A percentile compares a stretch with the other conserved stretches of the same genome.
Evolutionary conservation across 768 basidiomycete genomes (phyloP).

Genomic region (Boletus pseudo-olivaceus): DNA sequence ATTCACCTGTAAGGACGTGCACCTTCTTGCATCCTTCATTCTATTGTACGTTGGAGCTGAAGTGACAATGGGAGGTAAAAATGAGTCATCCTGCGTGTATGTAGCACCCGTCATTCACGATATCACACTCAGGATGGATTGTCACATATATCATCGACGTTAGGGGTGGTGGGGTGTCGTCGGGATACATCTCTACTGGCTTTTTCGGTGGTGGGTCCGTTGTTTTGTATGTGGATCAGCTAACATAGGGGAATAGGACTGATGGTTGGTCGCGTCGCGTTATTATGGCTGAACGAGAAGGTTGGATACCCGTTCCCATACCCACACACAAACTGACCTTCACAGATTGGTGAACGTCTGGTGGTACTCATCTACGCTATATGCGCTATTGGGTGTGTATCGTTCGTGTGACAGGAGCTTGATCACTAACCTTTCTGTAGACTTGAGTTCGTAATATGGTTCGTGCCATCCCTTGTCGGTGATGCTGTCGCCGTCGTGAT

Average conservation of each 20-base stretch:
- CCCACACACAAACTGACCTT: background rate
- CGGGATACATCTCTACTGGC: constrained; percentile 46
- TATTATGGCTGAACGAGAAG: constrained; percentile 30
- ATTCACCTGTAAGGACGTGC: constrained; percentile 38
- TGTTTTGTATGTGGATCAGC: background rate
- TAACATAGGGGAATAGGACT: constrained; percentile 14
- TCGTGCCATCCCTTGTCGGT: constrained; percentile 61
- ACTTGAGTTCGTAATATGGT: constrained; percentile 67
- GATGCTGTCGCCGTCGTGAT: constrained; percentile 62
- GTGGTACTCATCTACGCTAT: constrained; percentile 29
- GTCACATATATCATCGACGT: constrained; percentile 52
- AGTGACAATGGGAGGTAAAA: constrained; percentile 46
- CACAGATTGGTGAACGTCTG: constrained; percentile 31
- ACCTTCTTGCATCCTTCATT: constrained; percentile 44
- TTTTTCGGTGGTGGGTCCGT: constrained; percentile 29
- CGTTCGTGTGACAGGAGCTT: background rate
- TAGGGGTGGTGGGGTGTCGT: constrained; percentile 41
- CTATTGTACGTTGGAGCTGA: constrained; percentile 51
- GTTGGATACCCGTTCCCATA: background rate
- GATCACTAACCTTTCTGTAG: constrained; percentile 27
- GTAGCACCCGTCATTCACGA: background rate
- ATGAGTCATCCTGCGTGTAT: background rate
- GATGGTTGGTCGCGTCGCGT: constrained; percentile 28
- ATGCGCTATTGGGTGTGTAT: constrained; percentile 29
- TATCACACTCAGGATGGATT: constrained; percentile 51